Conservation (phyloP, 164 flowering plant species). For the Cinnamomum micranthum region DNA sequence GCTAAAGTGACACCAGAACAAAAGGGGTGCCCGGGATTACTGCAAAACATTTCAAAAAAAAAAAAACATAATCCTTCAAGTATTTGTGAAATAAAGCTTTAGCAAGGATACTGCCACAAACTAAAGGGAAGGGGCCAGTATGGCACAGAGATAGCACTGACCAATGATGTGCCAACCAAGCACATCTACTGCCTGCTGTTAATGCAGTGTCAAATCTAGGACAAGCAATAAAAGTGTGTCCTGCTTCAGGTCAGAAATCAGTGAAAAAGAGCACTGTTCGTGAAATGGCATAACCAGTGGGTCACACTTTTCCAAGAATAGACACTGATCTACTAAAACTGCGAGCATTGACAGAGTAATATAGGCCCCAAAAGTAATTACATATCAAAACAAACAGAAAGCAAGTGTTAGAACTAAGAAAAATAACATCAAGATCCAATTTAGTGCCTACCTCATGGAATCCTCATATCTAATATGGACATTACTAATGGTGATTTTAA, state of each 20-base stretch:
- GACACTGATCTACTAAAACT: background rate
- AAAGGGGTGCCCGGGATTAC: slow-evolving; percentile 92
- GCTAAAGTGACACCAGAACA: slow-evolving; percentile 84
- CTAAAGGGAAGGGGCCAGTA: background rate
- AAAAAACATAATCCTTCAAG: background rate
- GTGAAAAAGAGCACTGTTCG: background rate
- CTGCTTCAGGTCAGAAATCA: background rate
- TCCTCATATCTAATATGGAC: slow-evolving; percentile 99
- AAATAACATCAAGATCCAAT: background rate
- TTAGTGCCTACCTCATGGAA: slow-evolving; percentile 53
- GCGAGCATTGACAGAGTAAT: background rate
- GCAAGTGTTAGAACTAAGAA: background rate
- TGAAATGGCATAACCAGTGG: background rate
- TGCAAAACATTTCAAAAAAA: slow-evolving; percentile 20
- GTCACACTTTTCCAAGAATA: background rate
- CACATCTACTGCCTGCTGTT: background rate
- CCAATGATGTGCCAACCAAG: background rate
- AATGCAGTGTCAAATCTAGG: background rate
- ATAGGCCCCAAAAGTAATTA: background rate
- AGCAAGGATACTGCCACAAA: background rate
- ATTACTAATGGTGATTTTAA: slow-evolving; percentile 90
- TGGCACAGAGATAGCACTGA: background rate
- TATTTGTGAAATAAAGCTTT: background rate
- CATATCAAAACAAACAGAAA: slow-evolving; percentile 4
- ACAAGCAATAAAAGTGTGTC: background rate